Evolutionary conservation across 495 filamentous ascomycete species (phyloP), one percentile per base, ranked within the genome.

Genomic region (Glutinoglossum americanum): DNA sequence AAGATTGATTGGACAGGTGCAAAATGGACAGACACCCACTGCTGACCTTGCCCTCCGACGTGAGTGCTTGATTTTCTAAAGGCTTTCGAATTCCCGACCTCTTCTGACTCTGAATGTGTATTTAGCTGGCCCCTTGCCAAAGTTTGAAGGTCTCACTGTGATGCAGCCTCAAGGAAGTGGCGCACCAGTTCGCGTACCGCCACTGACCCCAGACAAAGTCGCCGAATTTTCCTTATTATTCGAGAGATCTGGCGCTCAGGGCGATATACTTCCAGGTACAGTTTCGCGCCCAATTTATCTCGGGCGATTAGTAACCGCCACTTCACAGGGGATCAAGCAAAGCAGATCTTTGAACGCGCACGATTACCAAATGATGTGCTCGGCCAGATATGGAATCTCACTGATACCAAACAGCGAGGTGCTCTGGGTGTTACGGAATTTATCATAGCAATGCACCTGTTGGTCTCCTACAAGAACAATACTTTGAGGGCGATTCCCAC

Each of bases 391-490:
- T 98, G 92, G 92, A 87, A 83, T 63, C 76, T 98, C 51, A 82
- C 89, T 10, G 92, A 98, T 68, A 89, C 85, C 0, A 86, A 95
- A 66, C 87, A 94, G 66, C 80, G 89, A 55, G 93, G 92, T 27
- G 81, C 81, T 35, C 77, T 98, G n/a, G 85, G 85, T 60, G 73
- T 80, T 62, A 90, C 88, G 13, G 92, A 97, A 60, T 98, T 98
- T 67, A 84, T 96, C 63, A 92, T 98, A 63, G 90, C 93, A 11
- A 98, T 98, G 92, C 92, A 98, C 71, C 75, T 98, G 30, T 73
- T 98, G 55, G 85, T 85, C 5, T 95, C 89, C 7, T 88, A 81
- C 67, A 94, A 90, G 71, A 84, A 80, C 25, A 85, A 89, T 27
- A 74, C 77, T 7, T 74, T 98, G 68, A 79, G 82, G 57, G 83